Conservation (phyloP, 2,329 filamentous ascomycete genomes). For the Coniella vitis region DNA sequence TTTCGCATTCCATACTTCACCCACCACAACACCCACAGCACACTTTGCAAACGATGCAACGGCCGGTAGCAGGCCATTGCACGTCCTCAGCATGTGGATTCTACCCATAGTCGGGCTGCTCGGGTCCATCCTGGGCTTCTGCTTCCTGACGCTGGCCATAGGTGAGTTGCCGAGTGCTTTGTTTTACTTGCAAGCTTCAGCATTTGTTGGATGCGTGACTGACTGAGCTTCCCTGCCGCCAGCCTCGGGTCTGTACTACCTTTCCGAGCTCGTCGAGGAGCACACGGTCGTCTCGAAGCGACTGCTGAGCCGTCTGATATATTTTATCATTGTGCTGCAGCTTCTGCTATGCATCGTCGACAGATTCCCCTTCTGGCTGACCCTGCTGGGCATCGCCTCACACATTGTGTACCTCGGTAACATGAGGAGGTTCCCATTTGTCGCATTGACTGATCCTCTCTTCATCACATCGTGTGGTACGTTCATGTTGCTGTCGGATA, state of each 20-base stretch:
- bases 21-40: background rate
- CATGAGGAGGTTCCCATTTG: conserved; percentile 65
- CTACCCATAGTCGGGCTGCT: conserved; percentile 85
- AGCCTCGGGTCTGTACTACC: conserved; percentile 97
- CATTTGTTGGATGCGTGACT: background rate
- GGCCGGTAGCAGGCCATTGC: no score
- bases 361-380: conserved; percentile 72
- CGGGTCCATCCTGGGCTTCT: conserved; percentile 82
- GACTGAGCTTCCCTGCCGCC: conserved; percentile 6
- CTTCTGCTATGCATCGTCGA: conserved; percentile 71
- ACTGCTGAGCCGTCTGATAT: conserved; percentile 79
- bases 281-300: conserved; percentile 90
- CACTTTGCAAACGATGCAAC: background rate
- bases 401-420: conserved; percentile 88
- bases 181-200: background rate
- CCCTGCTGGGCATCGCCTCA: conserved; percentile 67
- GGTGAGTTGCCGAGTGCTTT: conserved; percentile 42
- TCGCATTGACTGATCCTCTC: conserved; percentile 79
- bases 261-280: conserved; percentile 96
- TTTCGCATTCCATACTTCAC: no score
- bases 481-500: conserved; percentile 22
- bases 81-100: conserved; percentile 72
- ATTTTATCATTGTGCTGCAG: conserved; percentile 70
- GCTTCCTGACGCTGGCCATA: conserved; percentile 90
- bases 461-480: conserved; percentile 78